Evolutionary conservation across 208 protist species (phyloP), one percentile per base, ranked within the genome.

Genomic region (Strigomonas culicis): DNA sequence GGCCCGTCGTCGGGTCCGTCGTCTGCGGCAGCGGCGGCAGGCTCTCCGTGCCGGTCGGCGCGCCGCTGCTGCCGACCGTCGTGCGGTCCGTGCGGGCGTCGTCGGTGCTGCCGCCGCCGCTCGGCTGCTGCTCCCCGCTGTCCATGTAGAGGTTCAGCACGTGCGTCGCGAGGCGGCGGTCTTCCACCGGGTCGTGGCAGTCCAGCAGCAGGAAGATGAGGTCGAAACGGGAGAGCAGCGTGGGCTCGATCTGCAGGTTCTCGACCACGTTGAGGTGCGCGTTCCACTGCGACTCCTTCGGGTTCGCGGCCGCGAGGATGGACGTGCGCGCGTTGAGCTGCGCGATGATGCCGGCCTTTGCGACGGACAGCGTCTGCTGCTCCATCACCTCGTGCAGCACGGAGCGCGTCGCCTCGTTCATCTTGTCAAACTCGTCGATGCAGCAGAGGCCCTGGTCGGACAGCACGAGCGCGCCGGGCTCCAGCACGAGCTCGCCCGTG

Each of bases 341-440:
- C 31, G 97, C 98, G 64, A 99, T 99, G 77, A 99, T 99, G 59
- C 99, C 99, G n/a, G 99, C 99, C 82, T 99, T 99, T 25, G 99
- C 99, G 50, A 99, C 90, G 28, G 98, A 99, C 1, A 99, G 88
- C 27, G 99, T 99, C 78, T 99, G 98, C 86, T 99, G 99, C 83
- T 99, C 99, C 98, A 99, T 99, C 21, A 96, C 99, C 84, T 99
- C 99, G 75, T 99, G 98, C 41, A 99, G 81, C 59, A 99, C 97
- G 0, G 96, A 98, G 28, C 98, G 86, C 1, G 98, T 99, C 8
- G 86, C 74, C 46, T 99, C 98, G 69, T 86, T 93, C 98, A 99
- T 99, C 82, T 99, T 99, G 79, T 99, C 99, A 80, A 99, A 99
- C 83, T 99, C 99, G 74, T 99, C 99, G 58, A 99, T 99, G 84